Conservation (phyloP, 805 yeast species). For the Ascoidea asiatica region DNA sequence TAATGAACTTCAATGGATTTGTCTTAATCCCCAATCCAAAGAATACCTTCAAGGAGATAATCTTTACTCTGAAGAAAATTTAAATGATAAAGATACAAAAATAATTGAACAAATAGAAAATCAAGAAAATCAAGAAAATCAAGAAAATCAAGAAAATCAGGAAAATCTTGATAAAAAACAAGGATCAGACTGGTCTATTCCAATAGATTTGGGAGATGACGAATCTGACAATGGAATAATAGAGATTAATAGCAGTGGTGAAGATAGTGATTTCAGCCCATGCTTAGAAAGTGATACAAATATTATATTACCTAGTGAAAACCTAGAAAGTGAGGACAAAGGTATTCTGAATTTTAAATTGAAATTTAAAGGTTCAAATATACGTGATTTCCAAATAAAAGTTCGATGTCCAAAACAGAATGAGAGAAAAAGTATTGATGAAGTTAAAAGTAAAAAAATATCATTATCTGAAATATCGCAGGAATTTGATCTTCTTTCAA, state of each 20-base stretch:
- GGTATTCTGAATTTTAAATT: too few relatives aligned
- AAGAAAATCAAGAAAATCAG: neutral
- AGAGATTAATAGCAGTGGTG: neutral
- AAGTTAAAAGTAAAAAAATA: neutral
- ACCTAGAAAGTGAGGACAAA: too few relatives aligned
- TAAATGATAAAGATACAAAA: neutral
- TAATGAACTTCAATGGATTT: conserved; percentile 29
- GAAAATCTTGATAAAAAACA: neutral
- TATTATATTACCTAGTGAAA: neutral
- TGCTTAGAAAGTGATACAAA: neutral
- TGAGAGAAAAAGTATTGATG: neutral
- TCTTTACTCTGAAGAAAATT: neutral
- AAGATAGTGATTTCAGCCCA: neutral
- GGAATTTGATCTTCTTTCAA: conserved; percentile 1
- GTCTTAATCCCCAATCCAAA: conserved; percentile 10
- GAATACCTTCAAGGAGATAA: neutral
- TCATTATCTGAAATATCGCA: neutral
- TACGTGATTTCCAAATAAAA: neutral
- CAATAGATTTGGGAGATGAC: neutral
- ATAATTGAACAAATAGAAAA: neutral
- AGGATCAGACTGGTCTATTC: neutral
- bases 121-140: neutral
- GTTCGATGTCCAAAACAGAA: neutral
- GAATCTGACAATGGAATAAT: neutral
- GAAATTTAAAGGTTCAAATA: neutral